Conservation (phyloP, 2,329 filamentous ascomycete genomes). For the Proliferodiscus dingleyae region DNA sequence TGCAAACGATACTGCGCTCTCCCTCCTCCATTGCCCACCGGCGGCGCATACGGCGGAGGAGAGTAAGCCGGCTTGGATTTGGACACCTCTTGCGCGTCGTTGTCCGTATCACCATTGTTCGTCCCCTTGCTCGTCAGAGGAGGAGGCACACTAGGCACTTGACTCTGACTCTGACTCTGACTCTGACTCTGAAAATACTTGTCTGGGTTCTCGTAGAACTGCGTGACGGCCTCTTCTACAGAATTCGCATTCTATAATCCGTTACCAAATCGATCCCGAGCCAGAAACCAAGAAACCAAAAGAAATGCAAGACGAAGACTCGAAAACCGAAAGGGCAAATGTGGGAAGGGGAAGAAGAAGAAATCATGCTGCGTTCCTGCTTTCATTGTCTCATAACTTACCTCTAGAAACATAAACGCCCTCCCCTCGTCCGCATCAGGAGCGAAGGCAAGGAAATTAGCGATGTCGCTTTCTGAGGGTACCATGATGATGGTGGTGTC, state of each 20-base stretch:
- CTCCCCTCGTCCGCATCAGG: constrained; percentile 15
- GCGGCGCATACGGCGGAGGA: constrained; percentile 2
- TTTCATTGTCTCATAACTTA: no score
- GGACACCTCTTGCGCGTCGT: neutral
- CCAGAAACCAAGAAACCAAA: no score
- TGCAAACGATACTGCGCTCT: constrained; percentile 22
- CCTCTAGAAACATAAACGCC: constrained; percentile 16
- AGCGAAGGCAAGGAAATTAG: constrained; percentile 8
- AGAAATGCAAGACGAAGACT: no score
- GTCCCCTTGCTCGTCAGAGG: neutral
- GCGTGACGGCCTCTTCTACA: constrained; percentile 14
- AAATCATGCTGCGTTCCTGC: no score
- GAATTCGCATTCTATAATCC: constrained; percentile 7
- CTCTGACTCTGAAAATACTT: constrained; percentile 9
- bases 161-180: neutral
- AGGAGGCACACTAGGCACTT: constrained; percentile 1
- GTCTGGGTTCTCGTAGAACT: constrained; percentile 16
- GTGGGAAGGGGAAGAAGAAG: no score
- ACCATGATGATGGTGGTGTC: constrained; percentile 8
- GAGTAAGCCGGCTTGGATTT: neutral
- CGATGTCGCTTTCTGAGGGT: constrained; percentile 7
- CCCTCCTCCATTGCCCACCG: no score
- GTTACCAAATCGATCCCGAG: neutral
- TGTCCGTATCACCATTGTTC: neutral
- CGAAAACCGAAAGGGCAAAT: no score